Base-by-base conservation (phyloP, 176 grass and related monocot genomes). In the Typha latifolia region DNA sequence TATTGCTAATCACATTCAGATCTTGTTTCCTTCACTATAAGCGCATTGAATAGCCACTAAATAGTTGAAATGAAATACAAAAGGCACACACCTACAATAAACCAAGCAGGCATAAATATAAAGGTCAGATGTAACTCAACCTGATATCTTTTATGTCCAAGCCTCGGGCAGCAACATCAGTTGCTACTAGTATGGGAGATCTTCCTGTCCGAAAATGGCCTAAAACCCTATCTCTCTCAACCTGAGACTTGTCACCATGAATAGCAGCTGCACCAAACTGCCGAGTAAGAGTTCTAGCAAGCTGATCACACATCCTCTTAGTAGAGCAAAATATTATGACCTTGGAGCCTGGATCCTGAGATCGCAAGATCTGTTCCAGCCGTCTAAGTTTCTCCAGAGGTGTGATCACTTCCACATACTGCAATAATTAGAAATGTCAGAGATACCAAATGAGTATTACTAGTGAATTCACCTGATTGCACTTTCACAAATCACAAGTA, bases 61-160 rank as follows among this genome's bases (percentile, higher is more conserved):
- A 29, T 29, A 29, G 27, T 29, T 29, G 27, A 29, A 29, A 29
- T 29, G 2, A 29, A 29, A 29, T 29, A 29, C 2, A 29, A 29
- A 29, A 29, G 27, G 27, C 27, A 3, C 27, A 29, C 27, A 29
- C 27, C 27, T 29, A 29, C 1, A 29, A 29, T 29, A 29, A 29
- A 29, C 27, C 27, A 3, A 29, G 27, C 2, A 29, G 27, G 27
- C 27, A 66, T 18, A 47, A 53, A 47, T 12, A 63, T 21, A 70
- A 13, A 61, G 61, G 14, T 49, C 34, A 67, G 12, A 59, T 59
- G 2, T 11, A 64, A 24, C 12, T 53, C 63, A 74, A 97, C 94
- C 94, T 99, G 68, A 99, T 99, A 82, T 99, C 94, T 82, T 99
- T 99, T 59, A 99, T 99, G 50, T 93, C 94, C 64, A 99, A 78